Conservation (phyloP, 768 basidiomycete genomes). For the Suillus ampliporus region DNA sequence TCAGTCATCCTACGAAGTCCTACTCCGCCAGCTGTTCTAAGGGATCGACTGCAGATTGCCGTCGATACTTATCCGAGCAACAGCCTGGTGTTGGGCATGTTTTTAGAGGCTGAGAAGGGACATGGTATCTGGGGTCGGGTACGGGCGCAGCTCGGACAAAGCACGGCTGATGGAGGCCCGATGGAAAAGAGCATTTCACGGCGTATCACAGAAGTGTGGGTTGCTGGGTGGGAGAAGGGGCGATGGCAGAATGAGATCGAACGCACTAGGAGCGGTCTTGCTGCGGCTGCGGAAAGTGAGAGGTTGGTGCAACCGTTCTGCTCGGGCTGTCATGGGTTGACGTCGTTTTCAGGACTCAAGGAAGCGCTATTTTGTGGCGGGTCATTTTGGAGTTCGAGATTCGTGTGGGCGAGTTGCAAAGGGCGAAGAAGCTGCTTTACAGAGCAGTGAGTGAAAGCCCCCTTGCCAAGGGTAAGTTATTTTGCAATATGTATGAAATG, state of each 20-base stretch:
- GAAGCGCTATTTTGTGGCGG: slow-evolving; percentile 73
- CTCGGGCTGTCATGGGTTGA: slow-evolving; percentile 14
- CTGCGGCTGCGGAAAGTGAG: slow-evolving; percentile 65
- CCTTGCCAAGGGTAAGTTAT: slow-evolving; percentile 66
- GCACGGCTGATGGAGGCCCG: slow-evolving; percentile 35
- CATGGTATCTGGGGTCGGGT: slow-evolving; percentile 82
- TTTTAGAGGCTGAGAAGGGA: slow-evolving; percentile 78
- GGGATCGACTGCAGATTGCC: slow-evolving; percentile 60
- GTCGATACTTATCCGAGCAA: slow-evolving; percentile 69
- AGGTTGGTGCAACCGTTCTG: slow-evolving; percentile 51
- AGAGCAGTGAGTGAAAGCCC: slow-evolving; percentile 80
- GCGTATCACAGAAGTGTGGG: slow-evolving; percentile 74
- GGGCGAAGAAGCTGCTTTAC: slow-evolving; percentile 75
- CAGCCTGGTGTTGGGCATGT: slow-evolving; percentile 72
- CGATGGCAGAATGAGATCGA: slow-evolving; percentile 75
- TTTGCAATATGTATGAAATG: slow-evolving; percentile 14
- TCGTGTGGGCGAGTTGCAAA: slow-evolving; percentile 56
- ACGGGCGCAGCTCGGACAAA: slow-evolving; percentile 58
- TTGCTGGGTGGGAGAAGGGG: slow-evolving; percentile 78
- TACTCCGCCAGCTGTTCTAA: slow-evolving; percentile 60
- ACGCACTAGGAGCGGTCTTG: slow-evolving; percentile 67
- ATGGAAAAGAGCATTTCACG: slow-evolving; percentile 62
- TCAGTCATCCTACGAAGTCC: slow-evolving; percentile 58
- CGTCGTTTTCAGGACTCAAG: slow-evolving; percentile 55
- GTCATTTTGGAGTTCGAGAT: slow-evolving; percentile 82